Base-by-base conservation (phyloP, 768 basidiomycete genomes). In the Russula sp. region DNA sequence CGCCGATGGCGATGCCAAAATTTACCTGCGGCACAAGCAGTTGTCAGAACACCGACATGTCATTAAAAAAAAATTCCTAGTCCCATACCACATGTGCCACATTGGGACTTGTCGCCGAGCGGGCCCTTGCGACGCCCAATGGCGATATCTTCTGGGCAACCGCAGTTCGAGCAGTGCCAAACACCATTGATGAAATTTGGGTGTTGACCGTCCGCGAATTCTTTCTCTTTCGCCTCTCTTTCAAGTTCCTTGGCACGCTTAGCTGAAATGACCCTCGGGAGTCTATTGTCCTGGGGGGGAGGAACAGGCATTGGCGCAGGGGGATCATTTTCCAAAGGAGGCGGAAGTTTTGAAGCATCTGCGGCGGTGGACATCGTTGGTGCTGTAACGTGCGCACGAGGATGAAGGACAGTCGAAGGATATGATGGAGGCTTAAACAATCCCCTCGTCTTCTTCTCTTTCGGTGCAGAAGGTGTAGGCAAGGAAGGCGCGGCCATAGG, bases 161-260 rank as follows among this genome's bases (percentile, higher is more conserved):
- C 94, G 68, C 92, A 97, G 69, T 93, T 96, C 20, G 91, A 93
- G 70, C 94, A 98, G 74, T 93, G 91, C 94, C 94, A 97, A 5
- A 90, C 79, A 1, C 90, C 92, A 66, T 93, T 77, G 70, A 93
- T 87, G 67, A 83, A 78, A 70, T 92, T 90, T 42, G 86, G 79
- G 68, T 90, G 90, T 69, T 90, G 88, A 8, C 89, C 87, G 68
- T 92, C 87, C 43, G 85, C 85, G 69, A 85, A 90, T 72, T 90
- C 90, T 69, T 79, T 86, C 72, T 90, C 88, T 72, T 91, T 92
- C 22, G 90, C 89, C 69, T 90, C 88, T 38, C 87, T 75, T 74
- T 90, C 90, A 14, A 83, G 77, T 71, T 91, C 90, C 73, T 86
- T 88, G 25, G 78, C 79, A 42, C 83, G 76, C 73, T 85, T 88